These are phyloP conservation scores for Setaria italica DNA, from an alignment of 202 grass and related monocot genomes.

Conservation along the genomic window DNA sequence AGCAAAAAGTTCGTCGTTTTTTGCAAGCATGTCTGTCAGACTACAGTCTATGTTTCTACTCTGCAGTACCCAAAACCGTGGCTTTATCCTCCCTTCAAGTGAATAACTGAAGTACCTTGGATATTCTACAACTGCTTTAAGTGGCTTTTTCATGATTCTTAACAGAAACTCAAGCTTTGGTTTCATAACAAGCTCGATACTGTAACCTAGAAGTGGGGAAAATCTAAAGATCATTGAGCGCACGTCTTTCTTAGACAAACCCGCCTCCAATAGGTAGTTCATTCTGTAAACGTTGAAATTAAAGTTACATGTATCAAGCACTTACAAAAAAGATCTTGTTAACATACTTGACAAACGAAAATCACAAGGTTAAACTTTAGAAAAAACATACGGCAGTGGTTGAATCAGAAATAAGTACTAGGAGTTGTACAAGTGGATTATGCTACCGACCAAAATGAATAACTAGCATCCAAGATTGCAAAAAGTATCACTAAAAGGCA, in stretches of 20 bases:
- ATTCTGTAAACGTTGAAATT: conserved; percentile 63
- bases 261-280: conserved; percentile 65
- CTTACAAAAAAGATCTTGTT: neutral
- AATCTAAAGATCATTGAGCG: conserved; percentile 95
- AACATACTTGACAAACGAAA: conserved; percentile 14
- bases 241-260: conserved; percentile 77
- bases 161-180: conserved; percentile 88
- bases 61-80: conserved; percentile 61
- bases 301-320: conserved; percentile 12
- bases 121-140: conserved; percentile 72
- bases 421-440: conserved; percentile 5
- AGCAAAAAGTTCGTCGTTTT: conserved; percentile 80
- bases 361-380: conserved; percentile 18
- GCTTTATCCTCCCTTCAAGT: conserved; percentile 80
- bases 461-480: neutral
- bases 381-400: neutral
- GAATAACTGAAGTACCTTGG: conserved; percentile 96
- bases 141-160: conserved; percentile 70
- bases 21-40: conserved; percentile 82
- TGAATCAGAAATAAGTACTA: conserved; percentile 12
- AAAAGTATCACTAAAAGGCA: conserved; percentile 12
- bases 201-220: conserved; percentile 91
- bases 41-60: conserved; percentile 65
- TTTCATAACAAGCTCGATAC: conserved; percentile 71
- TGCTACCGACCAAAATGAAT: conserved; percentile 11